phyloP scores from a whole-genome alignment of 1,284 basidiomycete genomes.

The Malassezia vespertilionis region DNA sequence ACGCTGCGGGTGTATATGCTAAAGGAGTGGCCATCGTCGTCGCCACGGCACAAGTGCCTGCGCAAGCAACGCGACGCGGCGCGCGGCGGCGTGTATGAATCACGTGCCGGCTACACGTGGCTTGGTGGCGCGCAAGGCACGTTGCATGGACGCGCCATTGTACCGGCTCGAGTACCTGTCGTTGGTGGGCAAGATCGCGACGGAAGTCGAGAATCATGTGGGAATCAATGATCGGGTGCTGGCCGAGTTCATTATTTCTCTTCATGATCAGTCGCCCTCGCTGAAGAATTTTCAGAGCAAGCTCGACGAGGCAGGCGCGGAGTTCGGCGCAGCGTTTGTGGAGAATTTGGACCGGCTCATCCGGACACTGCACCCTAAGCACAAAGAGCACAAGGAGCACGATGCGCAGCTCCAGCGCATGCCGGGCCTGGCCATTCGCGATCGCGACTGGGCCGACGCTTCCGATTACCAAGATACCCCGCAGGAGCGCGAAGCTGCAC shows the following conservation, averaged over 20 bases:
- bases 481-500: neutral
- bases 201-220: conserved; percentile 54
- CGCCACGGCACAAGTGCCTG: neutral
- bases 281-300: conserved; percentile 69
- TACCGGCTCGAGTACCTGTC: conserved; percentile 44
- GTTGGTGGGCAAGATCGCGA: conserved; percentile 39
- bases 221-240: conserved; percentile 66
- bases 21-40: no score
- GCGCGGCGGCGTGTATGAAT: neutral
- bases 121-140: neutral
- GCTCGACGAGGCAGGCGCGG: conserved; percentile 68
- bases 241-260: conserved; percentile 85
- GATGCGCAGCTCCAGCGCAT: conserved; percentile 58
- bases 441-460: conserved; percentile 55
- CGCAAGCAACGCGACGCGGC: neutral
- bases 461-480: conserved; percentile 18
- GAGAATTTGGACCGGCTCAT: conserved; percentile 89
- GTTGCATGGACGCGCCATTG: conserved; percentile 26
- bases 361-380: conserved; percentile 85
- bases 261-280: conserved; percentile 73
- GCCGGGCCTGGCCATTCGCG: conserved; percentile 76
- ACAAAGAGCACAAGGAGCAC: conserved; percentile 49
- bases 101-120: conserved; percentile 6
- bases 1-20: no score
- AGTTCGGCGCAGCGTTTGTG: conserved; percentile 78